Percentiles rank a stretch among this genome's conserved stretches.
Evolutionary conservation across 371 early-diverging fungal genomes (phyloP).

Genomic region (Mortierella sp.): DNA sequence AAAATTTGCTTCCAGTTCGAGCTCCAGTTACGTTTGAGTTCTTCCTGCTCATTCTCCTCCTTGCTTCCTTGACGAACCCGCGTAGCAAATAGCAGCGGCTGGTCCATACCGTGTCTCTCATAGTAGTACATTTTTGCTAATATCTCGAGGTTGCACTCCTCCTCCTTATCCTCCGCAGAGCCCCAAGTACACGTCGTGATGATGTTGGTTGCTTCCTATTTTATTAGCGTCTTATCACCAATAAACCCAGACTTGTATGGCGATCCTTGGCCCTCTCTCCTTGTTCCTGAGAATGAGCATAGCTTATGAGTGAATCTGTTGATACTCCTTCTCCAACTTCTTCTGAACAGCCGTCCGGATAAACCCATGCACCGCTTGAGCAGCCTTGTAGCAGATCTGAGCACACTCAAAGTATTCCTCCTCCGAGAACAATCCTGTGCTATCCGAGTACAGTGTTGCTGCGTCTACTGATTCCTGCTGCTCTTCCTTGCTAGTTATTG

Average conservation of each 20-base stretch:
- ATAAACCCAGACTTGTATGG: not conserved
- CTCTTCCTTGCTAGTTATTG: constrained; percentile 17
- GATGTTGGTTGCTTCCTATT: no score
- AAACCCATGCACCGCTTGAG: constrained; percentile 69
- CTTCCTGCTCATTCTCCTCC: no score
- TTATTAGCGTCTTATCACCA: not conserved
- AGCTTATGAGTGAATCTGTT: constrained; percentile 51
- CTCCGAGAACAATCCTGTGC: constrained; percentile 78
- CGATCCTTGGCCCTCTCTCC: not conserved
- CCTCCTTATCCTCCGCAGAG: no score
- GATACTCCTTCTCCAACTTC: constrained; percentile 72
- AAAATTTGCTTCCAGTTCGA: no score
- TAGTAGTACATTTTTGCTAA: no score
- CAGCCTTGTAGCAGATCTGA: constrained; percentile 64
- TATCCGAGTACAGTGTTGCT: constrained; percentile 68
- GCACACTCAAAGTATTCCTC: constrained; percentile 73
- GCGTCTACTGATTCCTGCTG: constrained; percentile 17
- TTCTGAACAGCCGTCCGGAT: constrained; percentile 68
- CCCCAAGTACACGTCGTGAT: no score
- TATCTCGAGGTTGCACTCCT: no score
- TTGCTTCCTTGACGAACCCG: no score
- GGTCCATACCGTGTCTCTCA: no score
- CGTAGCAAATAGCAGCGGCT: no score
- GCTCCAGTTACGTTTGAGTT: no score
- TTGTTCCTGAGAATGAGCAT: not conserved